A percentile compares a stretch with the other conserved stretches of the same genome.
Evolutionary conservation across 176 grass and related monocot species (phyloP).

Genomic region (Oryza brachyantha): DNA sequence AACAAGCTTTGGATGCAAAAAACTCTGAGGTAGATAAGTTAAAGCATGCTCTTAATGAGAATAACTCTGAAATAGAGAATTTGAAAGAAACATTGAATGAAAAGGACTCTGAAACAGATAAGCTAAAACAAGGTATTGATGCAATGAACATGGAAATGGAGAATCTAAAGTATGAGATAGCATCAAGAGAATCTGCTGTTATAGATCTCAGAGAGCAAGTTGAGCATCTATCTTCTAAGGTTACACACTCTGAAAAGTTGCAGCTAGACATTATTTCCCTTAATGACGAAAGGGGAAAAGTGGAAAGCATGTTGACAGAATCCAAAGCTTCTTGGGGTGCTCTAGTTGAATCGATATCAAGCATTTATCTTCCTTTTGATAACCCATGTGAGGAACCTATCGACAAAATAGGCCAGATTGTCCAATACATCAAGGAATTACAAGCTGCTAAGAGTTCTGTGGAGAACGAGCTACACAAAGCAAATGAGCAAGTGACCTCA

Average conservation of each 20-base stretch:
- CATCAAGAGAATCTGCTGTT: conserved; percentile 56
- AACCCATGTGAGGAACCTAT: conserved; percentile 46
- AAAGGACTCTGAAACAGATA: conserved; percentile 30
- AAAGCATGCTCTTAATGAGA: conserved; percentile 37
- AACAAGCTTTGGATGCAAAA: conserved; percentile 25
- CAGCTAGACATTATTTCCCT: conserved; percentile 51
- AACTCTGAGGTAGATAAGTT: conserved; percentile 41
- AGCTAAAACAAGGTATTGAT: conserved; percentile 31
- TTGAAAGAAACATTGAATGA: conserved; percentile 36
- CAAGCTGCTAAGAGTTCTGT: conserved; percentile 53
- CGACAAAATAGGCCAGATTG: conserved; percentile 60
- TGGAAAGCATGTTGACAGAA: conserved; percentile 58
- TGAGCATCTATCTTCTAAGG: conserved; percentile 51
- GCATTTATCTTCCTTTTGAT: conserved; percentile 54
- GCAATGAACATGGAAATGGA: conserved; percentile 31
- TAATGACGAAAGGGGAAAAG: conserved; percentile 49
- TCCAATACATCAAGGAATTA: conserved; percentile 59
- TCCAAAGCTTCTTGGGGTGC: conserved; percentile 39
- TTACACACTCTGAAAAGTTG: conserved; percentile 46
- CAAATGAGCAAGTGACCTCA: conserved; percentile 50
- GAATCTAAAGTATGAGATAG: conserved; percentile 50
- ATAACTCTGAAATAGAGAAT: conserved; percentile 52
- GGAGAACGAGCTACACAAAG: conserved; percentile 55
- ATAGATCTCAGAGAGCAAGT: conserved; percentile 56
- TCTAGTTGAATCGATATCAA: conserved; percentile 62